A percentile compares a stretch with the other conserved stretches of the same genome.
These are phyloP conservation scores for Penicillium sp. DNA, from an alignment of 2,329 filamentous ascomycete genomes.

Conservation along the genomic window DNA sequence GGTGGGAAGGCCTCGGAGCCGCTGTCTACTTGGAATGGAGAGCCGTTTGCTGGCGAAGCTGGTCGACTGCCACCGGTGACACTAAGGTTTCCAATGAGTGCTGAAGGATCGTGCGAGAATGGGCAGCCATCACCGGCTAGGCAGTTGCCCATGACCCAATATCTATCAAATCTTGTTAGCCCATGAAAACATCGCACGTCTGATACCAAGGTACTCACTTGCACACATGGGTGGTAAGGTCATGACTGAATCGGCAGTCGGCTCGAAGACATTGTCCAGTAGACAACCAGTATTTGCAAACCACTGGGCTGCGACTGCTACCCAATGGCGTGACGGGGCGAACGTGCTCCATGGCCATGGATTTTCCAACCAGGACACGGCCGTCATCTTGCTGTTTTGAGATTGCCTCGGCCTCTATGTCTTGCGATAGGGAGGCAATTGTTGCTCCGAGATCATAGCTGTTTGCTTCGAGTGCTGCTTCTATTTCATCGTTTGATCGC, in stretches of 20 bases:
- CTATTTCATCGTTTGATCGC: conserved; percentile 90
- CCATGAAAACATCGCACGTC: conserved; percentile 4
- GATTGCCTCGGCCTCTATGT: conserved; percentile 56
- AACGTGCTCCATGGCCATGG: conserved; percentile 71
- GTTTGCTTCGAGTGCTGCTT: conserved; percentile 82
- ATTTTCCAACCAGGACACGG: conserved; percentile 81
- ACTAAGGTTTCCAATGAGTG: conserved; percentile 78
- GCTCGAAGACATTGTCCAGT: conserved; percentile 94
- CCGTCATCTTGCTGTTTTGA: conserved; percentile 58
- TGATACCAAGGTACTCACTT: conserved; percentile 67
- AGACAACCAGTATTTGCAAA: conserved; percentile 96
- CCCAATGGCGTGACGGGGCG: conserved; percentile 75
- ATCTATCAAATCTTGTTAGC: conserved; percentile 56
- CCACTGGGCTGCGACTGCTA: conserved; percentile 78
- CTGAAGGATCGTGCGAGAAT: conserved; percentile 92
- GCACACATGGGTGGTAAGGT: conserved; percentile 94
- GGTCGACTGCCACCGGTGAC: conserved; percentile 58
- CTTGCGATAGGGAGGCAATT: conserved; percentile 83
- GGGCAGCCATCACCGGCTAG: conserved; percentile 91
- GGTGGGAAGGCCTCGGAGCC: conserved; percentile 77
- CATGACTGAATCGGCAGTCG: conserved; percentile 96
- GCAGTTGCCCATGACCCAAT: conserved; percentile 95
- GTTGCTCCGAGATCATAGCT: conserved; percentile 93
- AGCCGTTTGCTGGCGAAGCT: conserved; percentile 61
- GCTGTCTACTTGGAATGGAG: conserved; percentile 77